These are phyloP conservation scores for Pterula multifida DNA, from an alignment of 1,284 basidiomycete genomes.

Conservation along the genomic window DNA sequence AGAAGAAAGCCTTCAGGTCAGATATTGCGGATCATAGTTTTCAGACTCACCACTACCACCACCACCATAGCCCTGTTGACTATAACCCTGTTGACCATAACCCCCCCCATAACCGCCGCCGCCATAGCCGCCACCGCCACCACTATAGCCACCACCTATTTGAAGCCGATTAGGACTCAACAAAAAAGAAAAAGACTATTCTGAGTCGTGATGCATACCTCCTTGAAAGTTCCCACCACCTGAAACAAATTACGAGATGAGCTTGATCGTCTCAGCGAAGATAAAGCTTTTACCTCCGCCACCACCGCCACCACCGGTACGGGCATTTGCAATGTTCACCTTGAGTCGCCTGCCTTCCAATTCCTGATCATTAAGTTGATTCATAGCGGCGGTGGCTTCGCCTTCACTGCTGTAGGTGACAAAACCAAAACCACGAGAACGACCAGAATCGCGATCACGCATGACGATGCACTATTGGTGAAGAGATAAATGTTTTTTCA, in stretches of 20 bases:
- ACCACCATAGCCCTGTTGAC: constrained; percentile 3
- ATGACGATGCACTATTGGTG: constrained; percentile 77
- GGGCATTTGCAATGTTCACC: constrained; percentile 91
- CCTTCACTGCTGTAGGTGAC: constrained; percentile 57
- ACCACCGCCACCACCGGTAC: constrained; percentile 42
- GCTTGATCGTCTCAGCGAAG: constrained; percentile 13
- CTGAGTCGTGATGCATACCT: constrained; percentile 13
- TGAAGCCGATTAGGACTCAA: not conserved
- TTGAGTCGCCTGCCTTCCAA: constrained; percentile 89
- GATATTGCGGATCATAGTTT: too few relatives aligned
- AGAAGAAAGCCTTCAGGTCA: too few relatives aligned
- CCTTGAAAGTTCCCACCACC: constrained; percentile 11
- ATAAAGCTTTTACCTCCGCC: constrained; percentile 22
- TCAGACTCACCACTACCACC: constrained; percentile 7
- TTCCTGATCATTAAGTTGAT: constrained; percentile 78
- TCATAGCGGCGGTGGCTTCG: constrained; percentile 78
- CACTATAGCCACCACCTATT: constrained; percentile 16
- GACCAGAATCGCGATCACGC: constrained; percentile 95
- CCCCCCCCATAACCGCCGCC: constrained; percentile 16
- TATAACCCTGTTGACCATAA: constrained; percentile 10
- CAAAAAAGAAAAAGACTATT: constrained; percentile 2
- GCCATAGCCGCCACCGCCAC: constrained; percentile 9
- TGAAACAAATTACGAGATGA: constrained; percentile 8
- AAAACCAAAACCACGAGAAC: constrained; percentile 94
- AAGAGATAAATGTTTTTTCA: constrained; percentile 9